Evolutionary conservation across 768 basidiomycete genomes (phyloP), one percentile per base, ranked within the genome.

Genomic region (Lactifluus piperatus): DNA sequence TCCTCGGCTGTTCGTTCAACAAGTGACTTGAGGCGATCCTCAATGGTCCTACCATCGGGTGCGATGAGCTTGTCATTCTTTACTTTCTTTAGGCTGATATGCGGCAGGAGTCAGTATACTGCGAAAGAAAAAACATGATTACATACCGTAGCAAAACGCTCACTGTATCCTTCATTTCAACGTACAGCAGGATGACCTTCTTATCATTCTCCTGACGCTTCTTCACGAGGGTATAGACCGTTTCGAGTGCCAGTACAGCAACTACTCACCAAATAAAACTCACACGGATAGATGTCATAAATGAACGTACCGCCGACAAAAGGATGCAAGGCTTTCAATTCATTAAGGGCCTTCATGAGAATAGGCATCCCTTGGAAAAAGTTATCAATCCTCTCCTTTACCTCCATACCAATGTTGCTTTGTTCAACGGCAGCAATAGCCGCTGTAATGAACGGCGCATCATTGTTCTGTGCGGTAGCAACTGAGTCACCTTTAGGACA

Each of bases 161-260:
- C 74, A 82, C 78, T 71, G 78, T 73, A 43, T 80, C 73, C 57
- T 72, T 73, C 79, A 82, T 82, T 60, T 79, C 75, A 10, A 76
- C 66, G 34, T 77, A 77, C 6, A 83, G 69, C 4, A 72, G 68
- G 2, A 75, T 58, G 7, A 81, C 72, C 59, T 79, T 80, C 56
- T 73, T 75, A 54, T 82, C 77, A 54, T 83, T 82, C 27, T 79
- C 78, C 24, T 77, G 69, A 24, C 80, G 70, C 3, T 76, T 77
- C 54, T 76, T 54, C 53, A 81, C 79, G 37, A 82, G 68, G n/a
- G 75, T 74, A 27, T 79, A 72, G 5, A 79, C 78, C 0, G 78
- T 69, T 36, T 76, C 72, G 67, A 82, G 82, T 1, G 80, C 79
- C 13, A 74, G 65, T 16, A 81, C 76, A 30, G 75, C 79, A 47